Conservation (phyloP, 805 yeast species). For the Priceomyces medius region DNA sequence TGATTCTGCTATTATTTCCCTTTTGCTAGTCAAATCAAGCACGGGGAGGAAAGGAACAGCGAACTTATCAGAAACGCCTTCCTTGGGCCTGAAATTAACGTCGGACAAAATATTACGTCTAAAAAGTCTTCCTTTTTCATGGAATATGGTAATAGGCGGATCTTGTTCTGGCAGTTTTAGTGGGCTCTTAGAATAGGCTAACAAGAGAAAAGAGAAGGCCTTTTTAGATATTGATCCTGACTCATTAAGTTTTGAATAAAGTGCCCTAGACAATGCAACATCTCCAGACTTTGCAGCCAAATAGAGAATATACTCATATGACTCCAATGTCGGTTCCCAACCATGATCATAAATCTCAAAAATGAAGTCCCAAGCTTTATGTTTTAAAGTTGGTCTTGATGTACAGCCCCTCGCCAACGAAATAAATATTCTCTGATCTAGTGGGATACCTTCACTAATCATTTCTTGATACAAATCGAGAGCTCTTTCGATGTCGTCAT, state of each 20-base stretch:
- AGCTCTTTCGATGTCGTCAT: slow-evolving; percentile 68
- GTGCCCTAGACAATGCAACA: slow-evolving; percentile 64
- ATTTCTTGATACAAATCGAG: slow-evolving; percentile 76
- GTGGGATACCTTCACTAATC: slow-evolving; percentile 27
- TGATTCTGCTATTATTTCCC: slow-evolving; percentile 65
- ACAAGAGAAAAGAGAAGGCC: slow-evolving; percentile 45
- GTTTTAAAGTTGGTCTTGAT: slow-evolving; percentile 43
- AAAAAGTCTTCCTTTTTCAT: slow-evolving; percentile 46
- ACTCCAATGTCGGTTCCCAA: slow-evolving; percentile 44
- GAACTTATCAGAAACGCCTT: slow-evolving; percentile 10
- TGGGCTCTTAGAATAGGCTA: slow-evolving; percentile 47
- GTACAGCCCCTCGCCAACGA: slow-evolving; percentile 71
- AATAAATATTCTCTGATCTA: slow-evolving; percentile 42
- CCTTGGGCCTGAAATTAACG: slow-evolving; percentile 1
- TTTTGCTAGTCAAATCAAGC: slow-evolving; percentile 34
- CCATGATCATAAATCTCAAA: slow-evolving; percentile 54
- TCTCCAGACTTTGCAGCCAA: slow-evolving; percentile 83
- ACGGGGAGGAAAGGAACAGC: slow-evolving; percentile 80
- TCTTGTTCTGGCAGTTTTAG: slow-evolving; percentile 12
- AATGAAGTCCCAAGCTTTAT: slow-evolving; percentile 76
- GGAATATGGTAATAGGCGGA: slow-evolving; percentile 36
- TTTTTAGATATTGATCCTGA: slow-evolving; percentile 34
- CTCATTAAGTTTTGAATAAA: slow-evolving; percentile 49
- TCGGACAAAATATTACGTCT: slow-evolving; percentile 47
- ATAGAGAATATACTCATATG: slow-evolving; percentile 68